These are phyloP conservation scores for Isabelozyma heimii DNA, from an alignment of 805 yeast species.

Conservation along the genomic window DNA sequence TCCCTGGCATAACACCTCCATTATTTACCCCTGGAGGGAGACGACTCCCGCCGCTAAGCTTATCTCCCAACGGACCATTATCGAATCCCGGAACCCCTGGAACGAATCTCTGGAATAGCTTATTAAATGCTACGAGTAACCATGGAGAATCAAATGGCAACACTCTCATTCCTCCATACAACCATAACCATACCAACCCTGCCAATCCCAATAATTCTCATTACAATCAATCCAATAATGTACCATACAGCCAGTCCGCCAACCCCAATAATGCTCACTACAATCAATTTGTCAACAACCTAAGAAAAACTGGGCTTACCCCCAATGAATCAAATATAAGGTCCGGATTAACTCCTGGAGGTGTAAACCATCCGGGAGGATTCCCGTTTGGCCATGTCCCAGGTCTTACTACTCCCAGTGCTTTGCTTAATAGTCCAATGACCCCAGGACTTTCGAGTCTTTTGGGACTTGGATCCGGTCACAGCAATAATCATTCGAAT, in stretches of 20 bases:
- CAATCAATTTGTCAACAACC: slow-evolving; percentile 25
- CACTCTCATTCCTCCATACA: not conserved
- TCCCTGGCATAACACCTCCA: slow-evolving; percentile 46
- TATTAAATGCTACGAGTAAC: slow-evolving; percentile 41
- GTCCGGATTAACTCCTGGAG: slow-evolving; percentile 70
- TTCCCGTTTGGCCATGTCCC: slow-evolving; percentile 34
- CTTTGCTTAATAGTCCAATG: slow-evolving; percentile 40
- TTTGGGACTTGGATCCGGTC: slow-evolving; percentile 23
- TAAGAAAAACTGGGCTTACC: slow-evolving; percentile 59
- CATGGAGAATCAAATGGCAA: slow-evolving; percentile 1
- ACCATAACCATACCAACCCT: slow-evolving; percentile 1
- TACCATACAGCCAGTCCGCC: slow-evolving; percentile 23
- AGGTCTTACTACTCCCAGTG: slow-evolving; percentile 39
- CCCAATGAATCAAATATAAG: slow-evolving; percentile 75
- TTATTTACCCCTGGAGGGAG: slow-evolving; percentile 60
- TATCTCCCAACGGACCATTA: slow-evolving; percentile 43
- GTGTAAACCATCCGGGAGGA: slow-evolving; percentile 15
- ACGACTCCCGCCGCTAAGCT: slow-evolving; percentile 51
- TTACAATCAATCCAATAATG: slow-evolving; percentile 18
- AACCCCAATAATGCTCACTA: slow-evolving; percentile 8
- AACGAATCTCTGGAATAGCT: slow-evolving; percentile 44
- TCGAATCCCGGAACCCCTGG: slow-evolving; percentile 54
- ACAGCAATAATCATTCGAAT: slow-evolving; percentile 6
- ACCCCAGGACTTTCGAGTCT: slow-evolving; percentile 47
- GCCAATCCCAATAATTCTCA: slow-evolving; percentile 5